Base-by-base conservation (phyloP, 371 early-diverging fungal species). In the Rhizopus sp. region DNA sequence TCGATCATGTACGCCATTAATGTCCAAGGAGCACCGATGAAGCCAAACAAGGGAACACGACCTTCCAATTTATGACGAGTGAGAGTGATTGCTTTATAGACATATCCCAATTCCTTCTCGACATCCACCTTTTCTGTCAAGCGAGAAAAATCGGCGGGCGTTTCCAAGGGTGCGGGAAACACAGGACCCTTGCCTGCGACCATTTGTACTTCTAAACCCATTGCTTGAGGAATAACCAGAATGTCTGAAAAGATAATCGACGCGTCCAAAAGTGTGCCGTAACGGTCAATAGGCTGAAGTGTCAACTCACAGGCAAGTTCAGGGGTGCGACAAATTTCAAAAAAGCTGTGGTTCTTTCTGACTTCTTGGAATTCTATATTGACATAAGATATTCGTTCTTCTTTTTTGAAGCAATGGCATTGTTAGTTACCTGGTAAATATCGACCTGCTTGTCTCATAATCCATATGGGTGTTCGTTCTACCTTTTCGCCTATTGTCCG, bases 241-340 rank as follows among this genome's bases (percentile, higher is more conserved):
- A 98, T 98, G 72, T 98, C 99, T 0, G 92, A 93, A 68, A 98
- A 98, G 61, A 98, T 98, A 73, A 98, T 98, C 8, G 97, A 89
- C 3, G 97, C 98, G 68, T 97, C 98, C 48, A 98, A 81, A 29
- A 96, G 83, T 3, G 85, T 90, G 9, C 73, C 85, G 73, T 93
- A 98, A 38, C 98, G 91, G 51, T 91, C 88, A 71, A 98, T 91
- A 39, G 99, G 99, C 80, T 98, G 98, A 44, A 98, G 73, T 2
- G 99, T 98, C 37, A 98, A 88, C 58, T 88, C 83, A 64, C 93
- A 91, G n/a, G 98, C 98, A 34, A 97, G 78, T 68, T 88, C 90
- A 15, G 99, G 93, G 4, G 94, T 91, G 50, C 95, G 88, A 79
- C 97, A 96, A 55, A 98, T 86, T 59, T 87, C 91, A 73, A 96